These are phyloP conservation scores for Penicillium sp. DNA, from an alignment of 2,329 filamentous ascomycete genomes.

Conservation along the genomic window DNA sequence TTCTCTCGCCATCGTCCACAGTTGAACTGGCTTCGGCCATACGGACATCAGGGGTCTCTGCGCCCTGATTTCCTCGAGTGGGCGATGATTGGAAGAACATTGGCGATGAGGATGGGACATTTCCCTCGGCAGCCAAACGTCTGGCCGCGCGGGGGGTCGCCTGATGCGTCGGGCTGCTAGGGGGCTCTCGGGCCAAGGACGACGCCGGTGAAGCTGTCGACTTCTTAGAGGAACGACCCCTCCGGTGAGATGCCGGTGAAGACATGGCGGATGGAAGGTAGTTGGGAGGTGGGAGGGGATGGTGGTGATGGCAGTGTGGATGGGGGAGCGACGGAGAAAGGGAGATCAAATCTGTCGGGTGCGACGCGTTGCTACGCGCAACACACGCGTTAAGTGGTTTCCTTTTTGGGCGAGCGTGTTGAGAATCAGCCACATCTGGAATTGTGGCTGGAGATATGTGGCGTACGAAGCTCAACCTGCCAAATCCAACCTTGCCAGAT, in stretches of 20 bases:
- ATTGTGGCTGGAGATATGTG: background rate
- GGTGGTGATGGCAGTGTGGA: conserved; percentile 13
- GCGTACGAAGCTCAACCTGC: background rate
- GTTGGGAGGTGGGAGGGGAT: conserved; percentile 7
- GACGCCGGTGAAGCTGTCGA: conserved; percentile 41
- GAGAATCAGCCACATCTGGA: background rate
- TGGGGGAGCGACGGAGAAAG: conserved; percentile 21
- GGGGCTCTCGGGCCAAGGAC: conserved; percentile 32
- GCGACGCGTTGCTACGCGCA: conserved; percentile 29
- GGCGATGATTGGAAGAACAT: conserved; percentile 71
- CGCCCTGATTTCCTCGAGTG: conserved; percentile 42
- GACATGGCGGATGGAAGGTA: conserved; percentile 37
- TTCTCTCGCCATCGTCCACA: conserved; percentile 44
- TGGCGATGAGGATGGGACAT: conserved; percentile 68
- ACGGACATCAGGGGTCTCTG: conserved; percentile 40
- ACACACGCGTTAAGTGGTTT: conserved; percentile 35
- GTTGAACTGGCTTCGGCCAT: conserved; percentile 51
- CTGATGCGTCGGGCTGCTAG: conserved; percentile 37
- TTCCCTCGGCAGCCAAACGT: conserved; percentile 38
- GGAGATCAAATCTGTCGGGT: conserved; percentile 23
- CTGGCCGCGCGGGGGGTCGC: conserved; percentile 49
- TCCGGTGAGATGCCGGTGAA: conserved; percentile 43
- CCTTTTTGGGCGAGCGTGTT: conserved; percentile 24
- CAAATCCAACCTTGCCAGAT: background rate
- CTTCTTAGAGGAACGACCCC: conserved; percentile 41